Evolutionary conservation across 805 yeast species (phyloP).

Genomic region (Lachancea lanzarotensis): DNA sequence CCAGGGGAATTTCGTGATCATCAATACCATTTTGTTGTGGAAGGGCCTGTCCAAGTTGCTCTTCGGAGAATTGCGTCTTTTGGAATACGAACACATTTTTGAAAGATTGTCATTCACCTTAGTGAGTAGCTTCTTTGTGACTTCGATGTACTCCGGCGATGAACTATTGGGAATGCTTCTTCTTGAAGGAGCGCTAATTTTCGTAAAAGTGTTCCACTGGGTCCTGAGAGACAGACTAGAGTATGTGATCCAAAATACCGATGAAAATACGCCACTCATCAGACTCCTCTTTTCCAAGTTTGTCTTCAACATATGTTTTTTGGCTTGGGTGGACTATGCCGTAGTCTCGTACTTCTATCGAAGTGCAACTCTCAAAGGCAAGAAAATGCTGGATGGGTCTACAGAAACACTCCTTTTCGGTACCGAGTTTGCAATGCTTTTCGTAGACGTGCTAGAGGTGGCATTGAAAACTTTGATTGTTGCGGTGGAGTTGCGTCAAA

Average conservation of each 20-base stretch:
- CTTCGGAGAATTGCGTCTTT: slow-evolving; percentile 68
- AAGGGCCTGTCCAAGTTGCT: slow-evolving; percentile 45
- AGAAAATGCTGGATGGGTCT: slow-evolving; percentile 35
- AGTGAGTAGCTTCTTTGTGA: slow-evolving; percentile 53
- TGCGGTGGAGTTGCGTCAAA: slow-evolving; percentile 42
- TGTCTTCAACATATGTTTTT: slow-evolving; percentile 38
- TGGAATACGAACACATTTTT: slow-evolving; percentile 69
- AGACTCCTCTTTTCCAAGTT: slow-evolving; percentile 34
- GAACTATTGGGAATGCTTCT: slow-evolving; percentile 39
- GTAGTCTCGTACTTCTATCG: slow-evolving; percentile 48
- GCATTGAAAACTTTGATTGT: slow-evolving; percentile 30
- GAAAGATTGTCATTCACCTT: slow-evolving; percentile 61
- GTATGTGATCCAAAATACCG: slow-evolving; percentile 40
- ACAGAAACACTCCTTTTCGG: slow-evolving; percentile 62
- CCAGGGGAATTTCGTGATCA: slow-evolving; percentile 40
- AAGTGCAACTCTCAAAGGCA: slow-evolving; percentile 31
- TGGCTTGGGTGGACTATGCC: slow-evolving; percentile 45
- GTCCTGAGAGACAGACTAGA: slow-evolving; percentile 48
- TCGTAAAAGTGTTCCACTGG: slow-evolving; percentile 71
- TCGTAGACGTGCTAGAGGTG: slow-evolving; percentile 42
- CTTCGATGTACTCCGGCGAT: slow-evolving; percentile 47
- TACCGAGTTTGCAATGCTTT: slow-evolving; percentile 64
- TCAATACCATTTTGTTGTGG: slow-evolving; percentile 36
- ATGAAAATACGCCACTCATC: slow-evolving; percentile 29
- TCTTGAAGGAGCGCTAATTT: slow-evolving; percentile 38